These are phyloP conservation scores for Starmerella vitae DNA, from an alignment of 805 yeast species.

Conservation along the genomic window DNA sequence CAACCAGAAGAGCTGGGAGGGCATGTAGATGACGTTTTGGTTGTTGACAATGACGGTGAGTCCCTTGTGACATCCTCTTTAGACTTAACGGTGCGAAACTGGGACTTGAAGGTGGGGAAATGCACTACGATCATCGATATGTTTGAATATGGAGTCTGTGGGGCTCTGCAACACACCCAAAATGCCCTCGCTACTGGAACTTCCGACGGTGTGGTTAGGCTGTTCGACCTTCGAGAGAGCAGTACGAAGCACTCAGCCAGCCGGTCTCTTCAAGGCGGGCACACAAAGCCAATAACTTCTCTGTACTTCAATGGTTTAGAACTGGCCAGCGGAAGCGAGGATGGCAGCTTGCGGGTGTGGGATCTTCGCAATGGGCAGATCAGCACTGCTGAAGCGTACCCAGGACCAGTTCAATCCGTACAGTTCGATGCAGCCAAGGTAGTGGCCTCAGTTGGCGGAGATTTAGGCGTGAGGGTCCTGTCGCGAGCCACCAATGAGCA, in stretches of 20 bases:
- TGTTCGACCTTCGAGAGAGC: constrained; percentile 66
- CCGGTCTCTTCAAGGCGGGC: constrained; percentile 37
- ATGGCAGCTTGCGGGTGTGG: constrained; percentile 56
- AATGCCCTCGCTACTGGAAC: constrained; percentile 73
- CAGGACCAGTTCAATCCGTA: constrained; percentile 40
- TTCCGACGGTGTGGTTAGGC: constrained; percentile 56
- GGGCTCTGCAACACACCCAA: constrained; percentile 57
- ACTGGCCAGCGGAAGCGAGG: constrained; percentile 50
- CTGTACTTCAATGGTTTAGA: constrained; percentile 56
- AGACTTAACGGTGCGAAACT: constrained; percentile 59
- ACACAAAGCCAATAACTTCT: constrained; percentile 53
- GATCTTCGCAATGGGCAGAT: constrained; percentile 57
- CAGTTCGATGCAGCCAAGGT: constrained; percentile 48
- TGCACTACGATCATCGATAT: constrained; percentile 61
- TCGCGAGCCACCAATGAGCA: constrained; percentile 44
- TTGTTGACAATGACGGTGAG: constrained; percentile 40
- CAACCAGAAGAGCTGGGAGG: constrained; percentile 37
- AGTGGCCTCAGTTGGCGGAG: constrained; percentile 37
- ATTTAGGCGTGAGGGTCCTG: constrained; percentile 40
- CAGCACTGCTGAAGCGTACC: constrained; percentile 48
- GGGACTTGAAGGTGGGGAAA: constrained; percentile 56
- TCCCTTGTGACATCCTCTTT: constrained; percentile 52
- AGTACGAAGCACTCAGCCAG: constrained; percentile 24
- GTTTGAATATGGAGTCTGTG: constrained; percentile 31
- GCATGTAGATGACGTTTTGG: constrained; percentile 55